phyloP scores from a whole-genome alignment of 345 rosid genomes.

The Arabidopsis thaliana region DNA sequence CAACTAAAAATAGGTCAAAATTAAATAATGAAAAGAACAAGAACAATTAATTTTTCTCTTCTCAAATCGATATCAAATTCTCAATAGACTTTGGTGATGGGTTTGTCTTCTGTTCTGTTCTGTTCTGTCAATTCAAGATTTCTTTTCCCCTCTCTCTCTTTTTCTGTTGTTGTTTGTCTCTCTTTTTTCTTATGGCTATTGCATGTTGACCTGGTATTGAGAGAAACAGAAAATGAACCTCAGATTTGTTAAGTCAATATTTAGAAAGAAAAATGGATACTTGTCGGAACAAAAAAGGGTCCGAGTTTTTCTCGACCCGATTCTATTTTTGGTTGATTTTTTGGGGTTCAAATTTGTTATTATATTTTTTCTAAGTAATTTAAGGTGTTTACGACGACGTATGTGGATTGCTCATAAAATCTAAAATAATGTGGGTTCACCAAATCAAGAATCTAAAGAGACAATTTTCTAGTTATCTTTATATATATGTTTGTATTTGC shows the following conservation, averaged over 20 bases:
- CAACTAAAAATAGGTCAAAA: neutral
- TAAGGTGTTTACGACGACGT: constrained; percentile 19
- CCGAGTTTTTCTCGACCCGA: constrained; percentile 31
- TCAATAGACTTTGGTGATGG: constrained; percentile 21
- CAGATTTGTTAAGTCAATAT: constrained; percentile 36
- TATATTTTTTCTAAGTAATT: neutral
- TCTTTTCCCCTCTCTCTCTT: neutral
- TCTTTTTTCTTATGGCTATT: constrained; percentile 15
- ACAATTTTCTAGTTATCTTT: neutral
- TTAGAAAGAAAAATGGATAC: constrained; percentile 42
- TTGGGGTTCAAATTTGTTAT: constrained; percentile 16
- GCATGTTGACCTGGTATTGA: constrained; percentile 31
- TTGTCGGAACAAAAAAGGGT: constrained; percentile 23
- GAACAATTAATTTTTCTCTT: neutral
- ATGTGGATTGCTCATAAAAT: neutral
- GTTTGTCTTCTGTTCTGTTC: constrained; percentile 24
- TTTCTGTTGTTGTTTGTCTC: constrained; percentile 3
- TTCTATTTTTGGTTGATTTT: constrained; percentile 39
- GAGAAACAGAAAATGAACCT: constrained; percentile 42
- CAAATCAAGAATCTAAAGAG: neutral
- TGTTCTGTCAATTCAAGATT: constrained; percentile 20
- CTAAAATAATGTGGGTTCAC: neutral
- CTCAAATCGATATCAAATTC: constrained; percentile 15
- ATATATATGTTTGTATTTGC: neutral
- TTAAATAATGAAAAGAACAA: neutral